Evolutionary conservation across 805 yeast genomes (phyloP).

Genomic region (Maudiozyma pseudohumilis): DNA sequence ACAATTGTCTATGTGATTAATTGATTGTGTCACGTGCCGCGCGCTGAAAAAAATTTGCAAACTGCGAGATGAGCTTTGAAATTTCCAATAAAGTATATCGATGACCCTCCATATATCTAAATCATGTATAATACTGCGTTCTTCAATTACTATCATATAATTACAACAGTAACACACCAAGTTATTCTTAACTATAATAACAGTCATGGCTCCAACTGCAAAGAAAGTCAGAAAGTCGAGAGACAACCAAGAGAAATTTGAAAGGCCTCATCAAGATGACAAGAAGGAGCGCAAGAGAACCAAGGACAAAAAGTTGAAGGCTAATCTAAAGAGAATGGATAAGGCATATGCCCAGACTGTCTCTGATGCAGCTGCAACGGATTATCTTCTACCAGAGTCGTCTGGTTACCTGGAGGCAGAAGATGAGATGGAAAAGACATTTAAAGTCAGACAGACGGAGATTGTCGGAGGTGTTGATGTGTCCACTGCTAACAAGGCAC

Average conservation of each 20-base stretch:
- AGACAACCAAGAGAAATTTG: conserved; percentile 26
- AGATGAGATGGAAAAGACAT: conserved; percentile 84
- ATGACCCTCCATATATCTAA: no score
- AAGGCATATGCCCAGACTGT: conserved; percentile 67
- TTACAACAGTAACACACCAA: no score
- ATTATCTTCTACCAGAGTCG: conserved; percentile 73
- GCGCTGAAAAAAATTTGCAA: no score
- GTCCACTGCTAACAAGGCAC: conserved; percentile 62
- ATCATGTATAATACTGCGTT: no score
- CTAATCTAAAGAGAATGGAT: conserved; percentile 59
- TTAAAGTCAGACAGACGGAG: conserved; percentile 72
- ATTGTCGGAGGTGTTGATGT: conserved; percentile 67
- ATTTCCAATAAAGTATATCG: no score
- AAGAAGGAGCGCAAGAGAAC: conserved; percentile 20
- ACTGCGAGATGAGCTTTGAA: no score
- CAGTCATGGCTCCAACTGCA: conserved; percentile 6
- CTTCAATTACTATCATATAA: no score
- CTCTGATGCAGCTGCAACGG: conserved; percentile 78
- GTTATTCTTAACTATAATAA: no score
- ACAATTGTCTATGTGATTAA: no score
- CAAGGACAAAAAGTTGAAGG: conserved; percentile 52
- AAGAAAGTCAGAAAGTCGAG: conserved; percentile 13
- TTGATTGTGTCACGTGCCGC: no score
- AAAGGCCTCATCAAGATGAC: conserved; percentile 18
- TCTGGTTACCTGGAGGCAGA: conserved; percentile 87